Evolutionary conservation across 495 filamentous ascomycete species (phyloP).

Genomic region (Hypoxylon lenormandii): DNA sequence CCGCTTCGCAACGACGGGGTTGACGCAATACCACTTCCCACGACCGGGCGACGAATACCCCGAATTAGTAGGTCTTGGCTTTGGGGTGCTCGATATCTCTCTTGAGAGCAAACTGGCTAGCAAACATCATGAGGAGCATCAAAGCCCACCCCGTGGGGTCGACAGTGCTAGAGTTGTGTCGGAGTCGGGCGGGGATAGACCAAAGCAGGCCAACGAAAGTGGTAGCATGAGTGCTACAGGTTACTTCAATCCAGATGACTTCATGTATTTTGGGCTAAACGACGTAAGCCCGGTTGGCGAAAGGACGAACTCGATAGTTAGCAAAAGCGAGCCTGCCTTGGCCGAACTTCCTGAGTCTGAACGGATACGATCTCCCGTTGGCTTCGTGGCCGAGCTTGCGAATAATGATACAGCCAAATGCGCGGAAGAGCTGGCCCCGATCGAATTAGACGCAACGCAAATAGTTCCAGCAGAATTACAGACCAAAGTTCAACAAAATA

Average conservation of each 20-base stretch:
- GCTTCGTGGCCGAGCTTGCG: constrained; percentile 60
- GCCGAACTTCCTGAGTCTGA: constrained; percentile 46
- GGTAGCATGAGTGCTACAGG: constrained; percentile 49
- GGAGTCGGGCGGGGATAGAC: constrained; percentile 22
- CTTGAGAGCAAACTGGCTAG: constrained; percentile 55
- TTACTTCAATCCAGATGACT: constrained; percentile 58
- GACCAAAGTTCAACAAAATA: constrained; percentile 21
- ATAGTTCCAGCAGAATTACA: constrained; percentile 39
- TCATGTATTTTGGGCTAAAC: constrained; percentile 58
- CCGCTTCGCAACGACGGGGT: constrained; percentile 59
- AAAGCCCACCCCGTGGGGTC: constrained; percentile 2
- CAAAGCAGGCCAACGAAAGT: constrained; percentile 15
- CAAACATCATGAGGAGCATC: constrained; percentile 51
- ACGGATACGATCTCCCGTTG: constrained; percentile 49
- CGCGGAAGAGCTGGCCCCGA: constrained; percentile 57
- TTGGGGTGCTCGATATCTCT: constrained; percentile 50
- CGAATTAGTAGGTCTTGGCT: constrained; percentile 55
- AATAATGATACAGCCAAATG: constrained; percentile 53
- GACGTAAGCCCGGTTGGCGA: constrained; percentile 53
- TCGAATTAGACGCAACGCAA: constrained; percentile 54
- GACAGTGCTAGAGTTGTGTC: constrained; percentile 36
- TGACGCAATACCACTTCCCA: constrained; percentile 63
- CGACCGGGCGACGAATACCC: constrained; percentile 64
- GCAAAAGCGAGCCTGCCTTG: constrained; percentile 15
- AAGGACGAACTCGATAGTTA: constrained; percentile 22